Evolutionary conservation across 1,284 basidiomycete genomes (phyloP).

Genomic region (Irpex sp.): DNA sequence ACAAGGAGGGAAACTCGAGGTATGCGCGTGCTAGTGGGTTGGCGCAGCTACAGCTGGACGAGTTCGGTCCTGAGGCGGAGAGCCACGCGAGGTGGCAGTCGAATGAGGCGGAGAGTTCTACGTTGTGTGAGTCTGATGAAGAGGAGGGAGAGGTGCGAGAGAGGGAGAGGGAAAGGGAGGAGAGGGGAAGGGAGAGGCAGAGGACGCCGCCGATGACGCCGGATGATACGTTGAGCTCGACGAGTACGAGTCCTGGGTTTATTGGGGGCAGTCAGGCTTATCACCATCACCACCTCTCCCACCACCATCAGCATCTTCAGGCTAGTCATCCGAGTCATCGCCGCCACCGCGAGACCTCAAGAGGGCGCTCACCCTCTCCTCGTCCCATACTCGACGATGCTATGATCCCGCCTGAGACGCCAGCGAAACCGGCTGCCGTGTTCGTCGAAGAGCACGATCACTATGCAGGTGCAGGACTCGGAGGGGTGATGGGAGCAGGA

Average conservation of each 20-base stretch:
- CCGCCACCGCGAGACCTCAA: not conserved
- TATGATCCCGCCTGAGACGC: constrained; percentile 14
- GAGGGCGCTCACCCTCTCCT: constrained; percentile 20
- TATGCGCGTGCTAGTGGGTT: too few species aligned
- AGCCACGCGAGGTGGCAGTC: not conserved
- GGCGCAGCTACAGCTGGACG: not conserved
- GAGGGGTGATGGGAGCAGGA: not conserved
- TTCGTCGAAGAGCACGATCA: not conserved
- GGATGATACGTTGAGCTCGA: constrained; percentile 27
- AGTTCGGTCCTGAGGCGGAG: not conserved
- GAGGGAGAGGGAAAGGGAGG: not conserved
- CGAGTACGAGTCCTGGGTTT: constrained; percentile 17
- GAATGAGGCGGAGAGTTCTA: not conserved
- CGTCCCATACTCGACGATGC: too few species aligned
- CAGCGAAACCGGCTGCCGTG: constrained; percentile 11
- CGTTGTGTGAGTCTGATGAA: not conserved
- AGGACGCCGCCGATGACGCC: constrained; percentile 29
- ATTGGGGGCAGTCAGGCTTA: too few species aligned
- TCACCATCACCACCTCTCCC: too few species aligned
- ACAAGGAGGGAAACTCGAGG: constrained; percentile 7
- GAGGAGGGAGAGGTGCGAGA: not conserved
- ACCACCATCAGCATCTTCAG: too few species aligned
- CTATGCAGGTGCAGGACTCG: too few species aligned
- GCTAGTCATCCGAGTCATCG: not conserved
- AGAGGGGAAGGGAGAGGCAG: not conserved